These are phyloP conservation scores for Conidiobolus incongruus DNA, from an alignment of 371 early-diverging fungal genomes.

Conservation along the genomic window DNA sequence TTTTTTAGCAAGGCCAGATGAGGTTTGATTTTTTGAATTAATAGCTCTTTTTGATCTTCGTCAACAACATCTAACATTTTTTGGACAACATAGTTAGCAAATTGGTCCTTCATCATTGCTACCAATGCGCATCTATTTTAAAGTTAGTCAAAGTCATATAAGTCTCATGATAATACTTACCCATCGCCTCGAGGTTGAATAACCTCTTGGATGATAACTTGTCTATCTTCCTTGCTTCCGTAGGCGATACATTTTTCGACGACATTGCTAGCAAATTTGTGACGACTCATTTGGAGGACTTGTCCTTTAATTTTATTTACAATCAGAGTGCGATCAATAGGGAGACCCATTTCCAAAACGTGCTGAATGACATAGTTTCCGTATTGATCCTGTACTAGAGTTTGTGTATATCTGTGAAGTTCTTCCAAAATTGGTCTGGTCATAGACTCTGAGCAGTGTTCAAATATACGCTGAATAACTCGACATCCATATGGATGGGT, in stretches of 20 bases:
- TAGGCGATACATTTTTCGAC: conserved; percentile 16
- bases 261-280: conserved; percentile 99
- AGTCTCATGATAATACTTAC: conserved; percentile 11
- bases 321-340: conserved; percentile 60
- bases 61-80: conserved; percentile 95
- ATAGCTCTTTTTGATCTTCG: conserved; percentile 58
- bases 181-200: conserved; percentile 45
- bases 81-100: conserved; percentile 99
- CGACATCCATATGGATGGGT: conserved; percentile 99
- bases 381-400: conserved; percentile 96
- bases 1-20: conserved; percentile 76
- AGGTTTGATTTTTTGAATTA: conserved; percentile 75
- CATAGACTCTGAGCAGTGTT: conserved; percentile 81
- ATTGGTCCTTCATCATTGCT: conserved; percentile 97
- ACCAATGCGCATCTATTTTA: conserved; percentile 56
- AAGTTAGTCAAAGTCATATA: not conserved
- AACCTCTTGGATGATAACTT: conserved; percentile 73
- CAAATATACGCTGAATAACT: conserved; percentile 99
- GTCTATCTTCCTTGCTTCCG: conserved; percentile 16
- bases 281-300: conserved; percentile 72
- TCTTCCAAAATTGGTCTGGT: conserved; percentile 79
- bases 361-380: conserved; percentile 99
- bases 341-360: conserved; percentile 84
- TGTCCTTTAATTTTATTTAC: conserved; percentile 78
- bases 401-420: conserved; percentile 68